Evolutionary conservation across 306 rosid species (phyloP).

Genomic region (Fragaria vesca): DNA sequence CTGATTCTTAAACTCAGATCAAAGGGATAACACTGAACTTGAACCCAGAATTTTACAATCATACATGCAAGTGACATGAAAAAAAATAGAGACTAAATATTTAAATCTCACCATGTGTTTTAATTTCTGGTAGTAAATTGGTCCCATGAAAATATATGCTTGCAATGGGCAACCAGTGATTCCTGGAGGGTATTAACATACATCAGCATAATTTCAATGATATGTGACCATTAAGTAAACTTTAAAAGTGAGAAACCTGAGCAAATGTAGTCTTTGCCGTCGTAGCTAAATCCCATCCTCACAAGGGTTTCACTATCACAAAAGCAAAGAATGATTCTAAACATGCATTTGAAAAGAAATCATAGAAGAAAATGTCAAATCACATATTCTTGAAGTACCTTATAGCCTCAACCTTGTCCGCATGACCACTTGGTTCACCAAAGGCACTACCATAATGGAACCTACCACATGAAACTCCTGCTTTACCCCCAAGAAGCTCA

Average conservation of each 20-base stretch:
- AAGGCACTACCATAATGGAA: conserved; percentile 98
- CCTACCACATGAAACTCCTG: conserved; percentile 95
- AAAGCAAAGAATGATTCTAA: conserved; percentile 27
- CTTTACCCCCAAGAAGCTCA: conserved; percentile 96
- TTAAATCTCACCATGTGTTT: conserved; percentile 81
- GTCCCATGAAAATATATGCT: conserved; percentile 99
- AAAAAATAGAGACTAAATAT: not conserved
- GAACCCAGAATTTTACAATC: not conserved
- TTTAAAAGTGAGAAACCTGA: conserved; percentile 56
- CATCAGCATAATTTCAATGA: not conserved
- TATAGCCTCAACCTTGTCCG: conserved; percentile 91
- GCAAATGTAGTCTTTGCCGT: conserved; percentile 85
- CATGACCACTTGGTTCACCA: conserved; percentile 98
- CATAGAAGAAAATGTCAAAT: conserved; percentile 8
- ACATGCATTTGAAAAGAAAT: conserved; percentile 3
- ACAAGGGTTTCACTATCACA: conserved; percentile 76
- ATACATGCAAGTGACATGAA: not conserved
- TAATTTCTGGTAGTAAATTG: conserved; percentile 93
- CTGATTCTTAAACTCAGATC: not conserved
- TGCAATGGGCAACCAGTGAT: conserved; percentile 93
- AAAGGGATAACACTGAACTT: too few species aligned
- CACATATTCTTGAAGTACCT: conserved; percentile 45
- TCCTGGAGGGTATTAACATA: conserved; percentile 44
- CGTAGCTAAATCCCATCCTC: conserved; percentile 77
- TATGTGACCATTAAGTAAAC: conserved; percentile 14